These are phyloP conservation scores for Eurotiales sp. DNA, from an alignment of 2,329 filamentous ascomycete genomes.

Conservation along the genomic window DNA sequence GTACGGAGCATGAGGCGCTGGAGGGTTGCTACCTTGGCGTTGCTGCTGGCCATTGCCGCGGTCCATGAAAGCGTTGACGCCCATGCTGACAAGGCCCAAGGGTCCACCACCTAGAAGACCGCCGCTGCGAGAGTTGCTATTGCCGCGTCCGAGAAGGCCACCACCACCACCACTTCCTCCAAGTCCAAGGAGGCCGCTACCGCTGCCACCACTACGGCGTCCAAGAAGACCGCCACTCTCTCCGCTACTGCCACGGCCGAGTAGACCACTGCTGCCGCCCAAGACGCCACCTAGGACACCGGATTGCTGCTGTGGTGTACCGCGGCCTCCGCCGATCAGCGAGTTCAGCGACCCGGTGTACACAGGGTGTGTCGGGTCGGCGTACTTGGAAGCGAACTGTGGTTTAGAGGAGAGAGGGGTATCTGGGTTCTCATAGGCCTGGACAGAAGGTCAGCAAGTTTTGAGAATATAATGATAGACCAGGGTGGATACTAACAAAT, in stretches of 20 bases:
- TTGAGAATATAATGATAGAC: background rate
- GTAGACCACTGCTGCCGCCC: no score
- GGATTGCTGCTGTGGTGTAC: background rate
- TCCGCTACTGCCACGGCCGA: background rate
- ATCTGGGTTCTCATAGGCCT: slow-evolving; percentile 8
- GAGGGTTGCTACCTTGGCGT: background rate
- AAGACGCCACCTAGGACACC: no score
- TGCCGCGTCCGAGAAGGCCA: background rate
- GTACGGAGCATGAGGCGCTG: no score
- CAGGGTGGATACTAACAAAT: slow-evolving; percentile 1
- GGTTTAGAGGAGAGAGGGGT: slow-evolving; percentile 9
- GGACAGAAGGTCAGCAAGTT: background rate
- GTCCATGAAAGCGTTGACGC: slow-evolving; percentile 2
- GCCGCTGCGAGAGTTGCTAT: no score
- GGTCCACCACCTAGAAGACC: background rate
- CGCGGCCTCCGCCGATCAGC: background rate
- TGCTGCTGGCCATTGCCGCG: background rate
- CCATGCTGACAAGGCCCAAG: slow-evolving; percentile 3
- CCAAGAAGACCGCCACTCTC: background rate
- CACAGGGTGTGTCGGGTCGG: slow-evolving; percentile 12
- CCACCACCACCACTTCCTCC: background rate
- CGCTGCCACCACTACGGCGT: no score
- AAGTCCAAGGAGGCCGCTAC: background rate
- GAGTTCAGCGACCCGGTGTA: slow-evolving; percentile 5
- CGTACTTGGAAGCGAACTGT: slow-evolving; percentile 7